Base-by-base conservation (phyloP, 2,329 filamentous ascomycete species). In the Venturia nashicola region DNA sequence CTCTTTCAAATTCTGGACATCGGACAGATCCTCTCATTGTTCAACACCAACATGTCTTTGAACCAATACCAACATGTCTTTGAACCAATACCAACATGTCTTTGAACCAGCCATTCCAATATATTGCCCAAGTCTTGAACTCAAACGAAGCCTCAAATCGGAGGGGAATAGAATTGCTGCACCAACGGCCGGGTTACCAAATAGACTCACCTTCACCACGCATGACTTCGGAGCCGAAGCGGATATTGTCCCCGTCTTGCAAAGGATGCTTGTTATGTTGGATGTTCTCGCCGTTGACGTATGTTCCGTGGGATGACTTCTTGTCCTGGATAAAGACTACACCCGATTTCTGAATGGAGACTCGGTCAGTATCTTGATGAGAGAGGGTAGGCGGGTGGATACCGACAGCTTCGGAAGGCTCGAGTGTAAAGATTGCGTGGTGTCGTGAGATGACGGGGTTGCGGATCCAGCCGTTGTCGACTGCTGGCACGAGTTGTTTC, bases 401-500 rank as follows among this genome's bases (percentile, higher is more conserved):
- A 32, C 46, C 23, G 11, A 59, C 32, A 18, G 39, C 12, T 20
- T 23, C 42, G 32, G 27, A 42, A 39, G 59, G 59, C 61, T 70
- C 68, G 51, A 68, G 68, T 2, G 69, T 72, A 44, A 78, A 67
- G 62, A 81, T 74, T 18, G 87, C 88, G 73, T 91, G 88, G 12
- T 83, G 72, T 55, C 88, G 80, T 32, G 87, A 90, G 78, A 91
- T 87, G 43, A 90, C 87, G 0, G 87, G 83, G 64, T 83, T 87
- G 67, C 89, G 83, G 65, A 90, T 87, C 79, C 80, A 89, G 18
- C 79, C 83, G 72, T 90, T 91, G 67, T 81, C 73, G 5, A 68
- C 44, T 66, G 74, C 71, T 68, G 78, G 71, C 67, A 61, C 67
- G 23, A 68, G 75, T 71, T 65, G 76, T 69, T 69, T 76, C 40